Evolutionary conservation across 164 flowering plant genomes (phyloP).

Genomic region (Nymphaea colorata): DNA sequence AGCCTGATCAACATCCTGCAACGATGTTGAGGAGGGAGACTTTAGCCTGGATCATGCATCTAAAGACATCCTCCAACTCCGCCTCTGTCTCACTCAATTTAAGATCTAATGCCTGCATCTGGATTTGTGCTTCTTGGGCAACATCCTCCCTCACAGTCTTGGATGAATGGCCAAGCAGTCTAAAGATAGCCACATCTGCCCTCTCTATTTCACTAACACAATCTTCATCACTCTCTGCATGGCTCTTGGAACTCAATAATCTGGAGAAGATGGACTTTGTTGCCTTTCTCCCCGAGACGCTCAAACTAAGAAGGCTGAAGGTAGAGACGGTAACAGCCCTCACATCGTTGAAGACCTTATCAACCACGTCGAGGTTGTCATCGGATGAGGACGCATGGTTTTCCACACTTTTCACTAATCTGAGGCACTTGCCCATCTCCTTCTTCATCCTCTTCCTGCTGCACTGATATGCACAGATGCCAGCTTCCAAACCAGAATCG

Average conservation of each 20-base stretch:
- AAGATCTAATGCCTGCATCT: slow-evolving; percentile 37
- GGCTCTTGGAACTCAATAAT: slow-evolving; percentile 17
- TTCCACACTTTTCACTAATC: slow-evolving; percentile 16
- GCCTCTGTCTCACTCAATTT: slow-evolving; percentile 32
- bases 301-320: slow-evolving; percentile 22
- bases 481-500: slow-evolving; percentile 6
- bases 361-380: slow-evolving; percentile 7
- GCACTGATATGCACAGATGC: slow-evolving; percentile 12
- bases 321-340: slow-evolving; percentile 14
- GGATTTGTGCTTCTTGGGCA: slow-evolving; percentile 19
- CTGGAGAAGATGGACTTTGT: slow-evolving; percentile 24
- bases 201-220: slow-evolving; percentile 21
- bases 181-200: slow-evolving; percentile 16
- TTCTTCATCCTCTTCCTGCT: slow-evolving; percentile 24
- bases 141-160: slow-evolving; percentile 11
- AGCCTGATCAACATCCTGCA: background rate
- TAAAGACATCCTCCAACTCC: slow-evolving; percentile 38
- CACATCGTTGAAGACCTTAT: slow-evolving; percentile 25
- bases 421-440: slow-evolving; percentile 16
- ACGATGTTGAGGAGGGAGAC: slow-evolving; percentile 27
- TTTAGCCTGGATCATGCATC: slow-evolving; percentile 47
- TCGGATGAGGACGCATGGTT: background rate
- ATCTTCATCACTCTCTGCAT: slow-evolving; percentile 10
- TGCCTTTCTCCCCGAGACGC: slow-evolving; percentile 14
- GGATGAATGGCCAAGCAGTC: slow-evolving; percentile 6